Percentiles rank a stretch among this genome's conserved stretches.
phyloP scores from a whole-genome alignment of 2,329 filamentous ascomycete species.

The Zelopaecilomyces penicillatus region DNA sequence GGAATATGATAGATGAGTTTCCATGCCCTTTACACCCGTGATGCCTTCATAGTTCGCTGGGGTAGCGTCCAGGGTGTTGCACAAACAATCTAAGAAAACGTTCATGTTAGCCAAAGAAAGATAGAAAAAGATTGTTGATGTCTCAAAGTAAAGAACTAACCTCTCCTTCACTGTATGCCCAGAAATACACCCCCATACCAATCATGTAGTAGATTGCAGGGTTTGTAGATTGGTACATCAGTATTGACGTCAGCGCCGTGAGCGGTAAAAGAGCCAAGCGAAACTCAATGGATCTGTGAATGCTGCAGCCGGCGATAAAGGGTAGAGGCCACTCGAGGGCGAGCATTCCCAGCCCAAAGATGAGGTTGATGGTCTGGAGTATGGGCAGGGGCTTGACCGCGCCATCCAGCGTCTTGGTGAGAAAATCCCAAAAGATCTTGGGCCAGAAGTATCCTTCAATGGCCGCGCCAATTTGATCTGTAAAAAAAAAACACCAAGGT shows the following conservation, averaged over 20 bases:
- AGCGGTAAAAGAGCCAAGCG: constrained; percentile 77
- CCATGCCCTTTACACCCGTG: background rate
- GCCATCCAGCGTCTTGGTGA: constrained; percentile 80
- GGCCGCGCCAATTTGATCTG: constrained; percentile 79
- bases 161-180: constrained; percentile 96
- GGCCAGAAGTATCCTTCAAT: constrained; percentile 95
- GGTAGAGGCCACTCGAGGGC: constrained; percentile 87
- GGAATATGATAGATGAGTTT: background rate
- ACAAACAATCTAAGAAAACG: constrained; percentile 50
- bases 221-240: constrained; percentile 91
- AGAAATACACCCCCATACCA: constrained; percentile 82
- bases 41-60: constrained; percentile 33
- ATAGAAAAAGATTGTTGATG: too few relatives aligned
- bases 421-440: constrained; percentile 96
- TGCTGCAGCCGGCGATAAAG: constrained; percentile 63
- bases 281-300: constrained; percentile 84
- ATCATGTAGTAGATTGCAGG: constrained; percentile 86
- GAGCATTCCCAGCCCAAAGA: constrained; percentile 70
- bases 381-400: constrained; percentile 82
- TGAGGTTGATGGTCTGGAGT: constrained; percentile 80
- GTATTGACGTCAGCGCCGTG: constrained; percentile 60
- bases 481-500: background rate
- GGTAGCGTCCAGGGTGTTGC: constrained; percentile 63
- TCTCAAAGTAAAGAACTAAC: constrained; percentile 41
- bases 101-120: constrained; percentile 6